phyloP scores from a whole-genome alignment of 176 grass and related monocot genomes.

The Luzula sylvatica region DNA sequence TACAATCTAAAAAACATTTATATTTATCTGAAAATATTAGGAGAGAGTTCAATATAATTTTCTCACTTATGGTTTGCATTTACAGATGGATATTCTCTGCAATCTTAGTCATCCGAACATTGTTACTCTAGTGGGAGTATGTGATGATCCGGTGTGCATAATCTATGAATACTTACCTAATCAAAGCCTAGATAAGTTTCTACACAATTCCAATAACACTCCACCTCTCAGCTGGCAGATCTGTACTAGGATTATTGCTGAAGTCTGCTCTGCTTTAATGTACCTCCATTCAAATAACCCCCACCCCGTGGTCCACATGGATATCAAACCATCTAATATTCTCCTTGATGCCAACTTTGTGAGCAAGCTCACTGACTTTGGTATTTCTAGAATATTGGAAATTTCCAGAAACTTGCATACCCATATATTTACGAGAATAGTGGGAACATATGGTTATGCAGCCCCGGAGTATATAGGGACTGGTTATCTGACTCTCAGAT shows the following conservation, averaged over 20 bases:
- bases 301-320: constrained; percentile 49
- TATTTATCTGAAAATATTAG: too few species aligned
- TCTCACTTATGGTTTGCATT: not conserved
- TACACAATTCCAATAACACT: constrained; percentile 6
- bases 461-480: too few species aligned
- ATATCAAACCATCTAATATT: constrained; percentile 56
- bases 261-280: constrained; percentile 42
- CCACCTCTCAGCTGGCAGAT: constrained; percentile 38
- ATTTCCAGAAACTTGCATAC: too few species aligned
- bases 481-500: too few species aligned
- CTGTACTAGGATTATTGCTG: constrained; percentile 32
- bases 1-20: too few species aligned
- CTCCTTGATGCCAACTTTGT: constrained; percentile 34
- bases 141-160: constrained; percentile 30
- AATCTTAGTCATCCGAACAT: constrained; percentile 47
- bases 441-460: too few species aligned
- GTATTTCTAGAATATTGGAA: constrained; percentile 33
- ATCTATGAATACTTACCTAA: constrained; percentile 59
- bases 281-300: constrained; percentile 50
- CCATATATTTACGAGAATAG: too few species aligned
- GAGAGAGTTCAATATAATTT: too few species aligned
- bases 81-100: constrained; percentile 37
- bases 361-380: constrained; percentile 44
- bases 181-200: constrained; percentile 35
- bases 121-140: constrained; percentile 53